phyloP scores from a whole-genome alignment of 176 grass and related monocot species.

The Zea luxurians region DNA sequence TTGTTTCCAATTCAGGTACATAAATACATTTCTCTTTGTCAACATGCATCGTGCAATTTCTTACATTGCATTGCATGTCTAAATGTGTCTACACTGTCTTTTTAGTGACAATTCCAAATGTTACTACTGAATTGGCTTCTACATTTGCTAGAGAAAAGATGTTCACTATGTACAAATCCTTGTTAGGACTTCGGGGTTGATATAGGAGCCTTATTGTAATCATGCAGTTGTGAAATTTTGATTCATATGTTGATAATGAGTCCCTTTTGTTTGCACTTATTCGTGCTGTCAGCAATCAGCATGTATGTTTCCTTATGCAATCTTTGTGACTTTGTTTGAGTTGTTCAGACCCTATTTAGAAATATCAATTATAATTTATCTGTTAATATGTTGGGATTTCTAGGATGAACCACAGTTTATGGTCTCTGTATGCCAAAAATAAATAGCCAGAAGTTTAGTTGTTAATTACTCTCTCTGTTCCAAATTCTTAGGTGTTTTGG shows the following conservation, averaged over 20 bases:
- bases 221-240: constrained; percentile 16
- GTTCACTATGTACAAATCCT: constrained; percentile 6
- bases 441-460: neutral
- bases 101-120: neutral
- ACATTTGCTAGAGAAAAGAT: constrained; percentile 31
- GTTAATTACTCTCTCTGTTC: neutral
- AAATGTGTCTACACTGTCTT: constrained; percentile 18
- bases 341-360: neutral
- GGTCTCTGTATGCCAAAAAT: neutral
- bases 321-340: neutral
- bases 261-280: neutral
- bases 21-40: constrained; percentile 58
- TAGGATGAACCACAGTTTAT: neutral
- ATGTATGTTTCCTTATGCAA: neutral
- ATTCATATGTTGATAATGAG: constrained; percentile 6
- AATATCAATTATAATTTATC: neutral
- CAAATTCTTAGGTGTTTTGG: neutral
- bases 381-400: neutral
- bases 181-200: neutral
- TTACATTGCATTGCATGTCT: constrained; percentile 8
- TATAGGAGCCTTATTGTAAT: constrained; percentile 23
- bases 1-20: constrained; percentile 90
- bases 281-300: neutral
- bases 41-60: constrained; percentile 22
- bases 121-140: constrained; percentile 28